These are phyloP conservation scores for Daldinia caldariorum DNA, from an alignment of 495 filamentous ascomycete species.

Conservation along the genomic window DNA sequence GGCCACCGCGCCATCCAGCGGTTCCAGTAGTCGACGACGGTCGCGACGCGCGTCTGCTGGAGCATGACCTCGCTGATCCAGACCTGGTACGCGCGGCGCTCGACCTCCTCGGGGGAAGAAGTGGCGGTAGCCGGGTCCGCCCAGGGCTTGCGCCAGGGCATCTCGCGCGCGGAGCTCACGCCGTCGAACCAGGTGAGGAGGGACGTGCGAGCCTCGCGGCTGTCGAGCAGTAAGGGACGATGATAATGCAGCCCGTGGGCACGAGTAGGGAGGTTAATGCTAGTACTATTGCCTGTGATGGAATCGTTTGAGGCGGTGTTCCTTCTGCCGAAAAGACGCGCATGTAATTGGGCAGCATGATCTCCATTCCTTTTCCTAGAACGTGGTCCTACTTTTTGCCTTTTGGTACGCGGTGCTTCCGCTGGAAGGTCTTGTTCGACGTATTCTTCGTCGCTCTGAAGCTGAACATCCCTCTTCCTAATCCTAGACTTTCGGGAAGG, in stretches of 20 bases:
- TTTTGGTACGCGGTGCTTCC: constrained; percentile 19
- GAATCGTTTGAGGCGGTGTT: not conserved
- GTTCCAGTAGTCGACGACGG: constrained; percentile 57
- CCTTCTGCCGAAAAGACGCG: constrained; percentile 18
- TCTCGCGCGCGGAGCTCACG: constrained; percentile 48
- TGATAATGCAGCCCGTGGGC: constrained; percentile 50
- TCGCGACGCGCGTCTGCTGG: constrained; percentile 61
- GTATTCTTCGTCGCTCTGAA: constrained; percentile 13
- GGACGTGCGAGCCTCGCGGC: constrained; percentile 29
- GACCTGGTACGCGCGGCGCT: constrained; percentile 59
- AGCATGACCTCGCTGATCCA: constrained; percentile 64
- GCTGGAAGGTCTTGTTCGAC: not conserved
- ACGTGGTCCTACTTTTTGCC: constrained; percentile 23
- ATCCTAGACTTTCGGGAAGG: not conserved
- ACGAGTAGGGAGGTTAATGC: constrained; percentile 21
- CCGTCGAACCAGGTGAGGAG: constrained; percentile 56
- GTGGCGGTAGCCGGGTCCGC: constrained; percentile 32
- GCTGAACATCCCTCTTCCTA: constrained; percentile 18
- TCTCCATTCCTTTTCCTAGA: constrained; percentile 16
- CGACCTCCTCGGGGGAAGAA: constrained; percentile 24
- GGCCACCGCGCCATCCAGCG: constrained; percentile 58
- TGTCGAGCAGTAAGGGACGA: constrained; percentile 53
- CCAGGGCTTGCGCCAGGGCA: constrained; percentile 62
- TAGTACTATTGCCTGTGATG: constrained; percentile 4
- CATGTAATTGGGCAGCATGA: constrained; percentile 17